Conservation (phyloP, 2,329 filamentous ascomycete genomes). For the Calonectria naviculata region DNA sequence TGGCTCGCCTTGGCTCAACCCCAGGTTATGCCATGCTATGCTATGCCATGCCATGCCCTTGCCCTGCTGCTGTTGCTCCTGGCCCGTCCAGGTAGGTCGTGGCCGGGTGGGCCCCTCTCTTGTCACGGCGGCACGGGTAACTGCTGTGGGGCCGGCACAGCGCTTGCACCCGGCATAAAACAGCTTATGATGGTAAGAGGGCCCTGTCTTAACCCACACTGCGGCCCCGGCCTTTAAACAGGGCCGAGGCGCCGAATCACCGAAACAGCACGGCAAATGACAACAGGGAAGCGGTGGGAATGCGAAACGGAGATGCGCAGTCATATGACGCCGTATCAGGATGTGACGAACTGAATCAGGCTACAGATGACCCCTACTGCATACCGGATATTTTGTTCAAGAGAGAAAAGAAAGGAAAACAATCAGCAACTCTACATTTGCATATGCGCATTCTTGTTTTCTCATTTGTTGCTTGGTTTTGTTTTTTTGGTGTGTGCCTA, state of each 20-base stretch:
- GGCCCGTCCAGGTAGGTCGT: neutral
- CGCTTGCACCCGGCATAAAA: slow-evolving; percentile 9
- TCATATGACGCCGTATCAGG: neutral
- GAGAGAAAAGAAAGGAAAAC: neutral
- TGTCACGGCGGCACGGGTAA: slow-evolving; percentile 17
- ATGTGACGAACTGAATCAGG: slow-evolving; percentile 2
- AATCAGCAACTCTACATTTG: neutral
- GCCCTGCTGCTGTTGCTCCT: too few species aligned
- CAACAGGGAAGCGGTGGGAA: neutral
- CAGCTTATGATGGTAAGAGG: neutral
- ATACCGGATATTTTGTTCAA: too few species aligned
- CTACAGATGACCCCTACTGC: neutral
- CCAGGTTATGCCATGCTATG: slow-evolving; percentile 5
- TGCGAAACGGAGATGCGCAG: neutral
- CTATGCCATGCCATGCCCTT: neutral
- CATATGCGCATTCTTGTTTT: neutral
- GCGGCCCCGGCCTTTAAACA: slow-evolving; percentile 12
- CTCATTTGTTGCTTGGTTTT: neutral
- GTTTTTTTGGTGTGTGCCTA: neutral
- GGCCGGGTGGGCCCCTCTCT: slow-evolving; percentile 14
- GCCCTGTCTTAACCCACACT: neutral
- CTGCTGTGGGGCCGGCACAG: slow-evolving; percentile 21
- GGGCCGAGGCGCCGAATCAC: slow-evolving; percentile 11
- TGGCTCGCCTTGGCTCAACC: neutral
- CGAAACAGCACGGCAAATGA: neutral